Evolutionary conservation across 352 stramenopile genomes (phyloP).

Genomic region (Plasmopara viticola): DNA sequence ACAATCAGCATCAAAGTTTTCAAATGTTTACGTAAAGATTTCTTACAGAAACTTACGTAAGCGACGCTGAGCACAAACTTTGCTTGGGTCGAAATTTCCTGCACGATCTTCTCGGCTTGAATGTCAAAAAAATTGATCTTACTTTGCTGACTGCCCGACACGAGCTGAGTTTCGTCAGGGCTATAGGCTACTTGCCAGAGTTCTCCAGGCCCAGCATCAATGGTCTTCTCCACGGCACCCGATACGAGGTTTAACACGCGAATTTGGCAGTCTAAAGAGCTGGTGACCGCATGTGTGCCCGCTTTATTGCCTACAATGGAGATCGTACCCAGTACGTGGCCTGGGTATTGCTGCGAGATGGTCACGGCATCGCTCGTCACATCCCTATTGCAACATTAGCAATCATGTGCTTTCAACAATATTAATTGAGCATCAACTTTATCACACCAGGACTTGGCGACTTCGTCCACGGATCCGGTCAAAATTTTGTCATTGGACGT

Average conservation of each 20-base stretch:
- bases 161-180: conserved; percentile 73
- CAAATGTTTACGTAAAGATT: not conserved
- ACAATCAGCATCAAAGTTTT: not conserved
- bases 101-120: conserved; percentile 67
- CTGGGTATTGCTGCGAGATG: conserved; percentile 77
- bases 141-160: conserved; percentile 74
- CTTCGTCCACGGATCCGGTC: conserved; percentile 82
- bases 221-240: conserved; percentile 71
- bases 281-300: conserved; percentile 67
- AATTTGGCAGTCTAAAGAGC: conserved; percentile 80
- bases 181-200: conserved; percentile 86
- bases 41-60: conserved; percentile 39
- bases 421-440: not conserved
- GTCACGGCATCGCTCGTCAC: conserved; percentile 61
- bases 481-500: conserved; percentile 84
- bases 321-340: conserved; percentile 82
- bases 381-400: conserved; percentile 30
- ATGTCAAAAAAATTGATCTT: conserved; percentile 87
- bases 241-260: conserved; percentile 70
- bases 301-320: conserved; percentile 79
- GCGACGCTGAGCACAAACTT: conserved; percentile 77
- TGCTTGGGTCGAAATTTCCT: conserved; percentile 61
- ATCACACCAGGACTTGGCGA: conserved; percentile 76
- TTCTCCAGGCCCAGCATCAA: conserved; percentile 81
- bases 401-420: not conserved